Evolutionary conservation across 2,329 filamentous ascomycete genomes (phyloP), one percentile per base, ranked within the genome.

Genomic region (Fragosphaeria purpurea): DNA sequence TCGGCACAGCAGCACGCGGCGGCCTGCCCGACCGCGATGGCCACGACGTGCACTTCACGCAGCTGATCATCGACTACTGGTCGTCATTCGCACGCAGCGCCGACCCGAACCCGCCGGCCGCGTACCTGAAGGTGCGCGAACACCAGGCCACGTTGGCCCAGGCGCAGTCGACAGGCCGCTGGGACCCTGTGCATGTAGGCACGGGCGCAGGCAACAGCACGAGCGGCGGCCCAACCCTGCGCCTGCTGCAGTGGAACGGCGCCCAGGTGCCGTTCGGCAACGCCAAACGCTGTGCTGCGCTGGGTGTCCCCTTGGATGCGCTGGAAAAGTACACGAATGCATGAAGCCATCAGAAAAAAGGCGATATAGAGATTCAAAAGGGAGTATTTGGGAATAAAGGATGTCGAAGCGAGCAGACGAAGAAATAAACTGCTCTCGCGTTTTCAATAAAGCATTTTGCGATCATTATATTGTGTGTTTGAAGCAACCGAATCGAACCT

Each of bases 1-100:
- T 70, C 51, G 68, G 63, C 31, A 68, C 60, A 6, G 57, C 60
- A n/a, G 48, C 51, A 5, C 61, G 64, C 33, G 59, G 50, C 4
- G 64, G 63, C 1, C 58, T 59, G 44, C 61, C 62, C 2, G 65
- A 66, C 46, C 61, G 68, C 6, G 67, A 70, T 50, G 65, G 62
- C 7, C 53, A 56, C 10, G 67, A 70, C 51, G 56, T 62, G 8
- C 54, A 58, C 31, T 69, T 66, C 40, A 60, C 61, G 53, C 59
- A 60, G 54, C 50, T 68, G 6, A 51, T 63, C 5, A 55, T 65
- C 6, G 64, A 66, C 51, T 65, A 66, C 53, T 68, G 65, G 65
- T 59, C 57, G 6, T 55, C 60, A 8, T 67, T 68, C 53, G 65
- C 62, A 35, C 51, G 61, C 42, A 59, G 52, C 12, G 61, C 62